Conservation (phyloP, 2,329 filamentous ascomycete species). For the Sporothrix curviconia region DNA sequence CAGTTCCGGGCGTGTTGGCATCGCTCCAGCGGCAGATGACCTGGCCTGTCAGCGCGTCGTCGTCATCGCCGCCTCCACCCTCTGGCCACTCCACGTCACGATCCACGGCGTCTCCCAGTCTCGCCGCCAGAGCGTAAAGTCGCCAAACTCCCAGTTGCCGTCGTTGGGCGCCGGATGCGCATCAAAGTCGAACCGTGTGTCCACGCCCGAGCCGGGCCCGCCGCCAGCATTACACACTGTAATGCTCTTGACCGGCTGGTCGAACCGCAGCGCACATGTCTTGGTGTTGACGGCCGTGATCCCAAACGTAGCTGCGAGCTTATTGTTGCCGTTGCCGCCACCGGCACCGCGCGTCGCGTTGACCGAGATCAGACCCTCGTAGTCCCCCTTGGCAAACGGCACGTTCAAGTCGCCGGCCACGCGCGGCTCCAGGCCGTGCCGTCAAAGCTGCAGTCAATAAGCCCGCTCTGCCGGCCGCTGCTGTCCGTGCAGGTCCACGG, state of each 20-base stretch:
- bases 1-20: conserved; percentile 60
- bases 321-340: too few species aligned
- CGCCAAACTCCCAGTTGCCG: conserved; percentile 45
- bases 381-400: conserved; percentile 49
- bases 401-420: conserved; percentile 49
- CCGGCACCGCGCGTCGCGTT: conserved; percentile 41
- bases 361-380: conserved; percentile 58
- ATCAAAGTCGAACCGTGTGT: conserved; percentile 59
- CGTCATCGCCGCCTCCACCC: conserved; percentile 19
- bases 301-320: conserved; percentile 51
- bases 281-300: conserved; percentile 70
- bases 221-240: conserved; percentile 51
- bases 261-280: conserved; percentile 67
- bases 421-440: conserved; percentile 34
- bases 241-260: conserved; percentile 59
- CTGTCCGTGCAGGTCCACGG: conserved; percentile 44
- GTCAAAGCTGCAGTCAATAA: conserved; percentile 64
- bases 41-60: conserved; percentile 47
- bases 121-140: conserved; percentile 75
- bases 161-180: conserved; percentile 37
- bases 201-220: conserved; percentile 49
- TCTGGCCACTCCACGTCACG: conserved; percentile 62
- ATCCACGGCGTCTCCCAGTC: conserved; percentile 72
- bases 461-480: conserved; percentile 38
- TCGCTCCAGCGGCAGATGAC: conserved; percentile 86